These are phyloP conservation scores for Sideroxylon spinosum DNA, from an alignment of 179 eudicot genomes.

Conservation along the genomic window DNA sequence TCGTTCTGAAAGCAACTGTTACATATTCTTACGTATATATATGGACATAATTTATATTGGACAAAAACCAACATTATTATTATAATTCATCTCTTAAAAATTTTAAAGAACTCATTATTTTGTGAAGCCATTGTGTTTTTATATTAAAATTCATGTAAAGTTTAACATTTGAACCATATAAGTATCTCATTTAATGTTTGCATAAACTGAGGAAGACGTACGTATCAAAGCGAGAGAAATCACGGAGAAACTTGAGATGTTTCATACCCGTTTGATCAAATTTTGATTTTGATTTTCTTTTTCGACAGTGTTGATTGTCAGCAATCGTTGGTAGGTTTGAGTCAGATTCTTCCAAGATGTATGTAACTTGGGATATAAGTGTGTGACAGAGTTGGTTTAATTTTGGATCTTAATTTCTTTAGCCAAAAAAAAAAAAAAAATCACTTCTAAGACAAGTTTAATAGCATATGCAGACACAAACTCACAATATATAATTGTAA, in stretches of 20 bases:
- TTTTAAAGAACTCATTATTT: not conserved
- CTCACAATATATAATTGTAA: slow-evolving; percentile 4
- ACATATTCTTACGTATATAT: not conserved
- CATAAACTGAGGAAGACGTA: not conserved
- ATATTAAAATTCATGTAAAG: not conserved
- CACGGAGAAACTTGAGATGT: not conserved
- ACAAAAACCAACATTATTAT: not conserved
- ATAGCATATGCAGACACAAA: not conserved
- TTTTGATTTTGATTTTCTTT: too few species aligned
- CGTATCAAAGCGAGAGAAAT: not conserved
- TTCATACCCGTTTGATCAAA: not conserved
- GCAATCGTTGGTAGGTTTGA: not conserved
- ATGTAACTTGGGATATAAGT: not conserved
- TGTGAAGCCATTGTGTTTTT: too few species aligned
- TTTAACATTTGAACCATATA: not conserved
- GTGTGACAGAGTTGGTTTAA: not conserved
- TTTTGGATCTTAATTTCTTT: not conserved
- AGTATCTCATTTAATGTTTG: not conserved
- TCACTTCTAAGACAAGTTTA: not conserved
- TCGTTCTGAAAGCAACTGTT: slow-evolving; percentile 30
- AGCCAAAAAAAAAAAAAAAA: too few species aligned
- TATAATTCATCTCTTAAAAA: not conserved
- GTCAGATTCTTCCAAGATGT: not conserved
- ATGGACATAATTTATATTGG: not conserved
- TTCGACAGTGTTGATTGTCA: not conserved